Evolutionary conservation across 495 filamentous ascomycete genomes (phyloP), one percentile per base, ranked within the genome.

Genomic region (Aspergillus indologenus): DNA sequence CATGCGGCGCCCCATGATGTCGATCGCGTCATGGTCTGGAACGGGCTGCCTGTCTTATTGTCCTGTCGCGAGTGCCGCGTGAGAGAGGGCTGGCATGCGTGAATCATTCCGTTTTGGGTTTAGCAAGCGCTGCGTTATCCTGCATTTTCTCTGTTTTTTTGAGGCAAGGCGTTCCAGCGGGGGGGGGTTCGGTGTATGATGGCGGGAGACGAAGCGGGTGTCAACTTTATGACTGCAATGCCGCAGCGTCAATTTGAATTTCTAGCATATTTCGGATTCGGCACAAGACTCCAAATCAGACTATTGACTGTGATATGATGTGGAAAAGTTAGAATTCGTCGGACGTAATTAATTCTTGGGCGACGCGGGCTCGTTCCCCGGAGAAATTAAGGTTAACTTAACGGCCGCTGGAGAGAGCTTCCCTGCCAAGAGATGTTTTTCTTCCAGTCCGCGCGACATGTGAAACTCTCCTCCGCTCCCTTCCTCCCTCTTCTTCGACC

Each of bases 11-110:
- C 67, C 19, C 76, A 79, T 60, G 58, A 69, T 45, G 55, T 66
- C 50, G 74, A 77, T 59, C 55, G 54, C n/a, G 65, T 73, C 20
- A 67, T 65, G 64, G 54, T 65, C 45, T 71, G 65, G 71, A 63
- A 72, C 47, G 61, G 63, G 8, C 62, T 78, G 45, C 75, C 75
- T 2, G 63, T 78, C 45, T 45, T 76, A 22, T 70, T 78, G 56
- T 70, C 71, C 17, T 79, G 76, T 53, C 45, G 58, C 7, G 56
- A 73, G 55, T 79, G 76, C 42, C 56, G 62, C 34, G 57, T 51
- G n/a, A 58, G 53, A 7, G 57, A 54, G 20, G 75, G 71, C 21
- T 79, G 75, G 75, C 62, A 56, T 53, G 71, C 74, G 64, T 75
- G 58, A 71, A 56, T 20, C 34, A 44, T 45, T 60, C 22, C 18